Percentiles rank a stretch among this genome's conserved stretches.
Conservation (phyloP, 192 early-diverging fungal species). For the Spizellomyces sp. region DNA sequence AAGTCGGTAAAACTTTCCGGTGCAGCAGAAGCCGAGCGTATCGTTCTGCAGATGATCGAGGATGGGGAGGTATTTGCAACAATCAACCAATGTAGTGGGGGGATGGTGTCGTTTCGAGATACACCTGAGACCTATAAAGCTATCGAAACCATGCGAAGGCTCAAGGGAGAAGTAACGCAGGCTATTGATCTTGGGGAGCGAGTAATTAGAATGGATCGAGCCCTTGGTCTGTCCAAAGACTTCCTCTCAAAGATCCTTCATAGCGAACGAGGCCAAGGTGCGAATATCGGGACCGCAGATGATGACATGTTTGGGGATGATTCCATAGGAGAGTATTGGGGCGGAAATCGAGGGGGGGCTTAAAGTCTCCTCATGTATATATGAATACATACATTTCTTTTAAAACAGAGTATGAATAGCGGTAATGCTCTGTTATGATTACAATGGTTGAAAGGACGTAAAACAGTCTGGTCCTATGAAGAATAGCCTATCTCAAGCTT, state of each 20-base stretch:
- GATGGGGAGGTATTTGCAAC: conserved; percentile 49
- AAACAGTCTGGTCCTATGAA: no score
- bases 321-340: no score
- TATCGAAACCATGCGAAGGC: conserved; percentile 38
- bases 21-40: conserved; percentile 50
- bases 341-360: no score
- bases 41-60: conserved; percentile 64
- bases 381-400: no score
- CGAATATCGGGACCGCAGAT: no score
- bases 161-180: conserved; percentile 52
- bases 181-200: conserved; percentile 32
- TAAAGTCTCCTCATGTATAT: no score
- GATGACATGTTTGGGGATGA: no score
- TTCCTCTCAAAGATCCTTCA: conserved; percentile 44
- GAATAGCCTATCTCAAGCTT: no score
- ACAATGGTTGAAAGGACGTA: no score
- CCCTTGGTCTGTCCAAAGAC: conserved; percentile 47
- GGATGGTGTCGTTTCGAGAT: conserved; percentile 77
- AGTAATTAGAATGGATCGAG: conserved; percentile 47
- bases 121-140: conserved; percentile 50
- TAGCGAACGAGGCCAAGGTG: neutral
- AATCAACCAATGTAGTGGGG: conserved; percentile 40
- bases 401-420: no score
- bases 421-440: no score
- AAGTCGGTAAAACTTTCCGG: conserved; percentile 48